These are phyloP conservation scores for Heliamphora pulchella DNA, from an alignment of 179 eudicot species.

Conservation along the genomic window DNA sequence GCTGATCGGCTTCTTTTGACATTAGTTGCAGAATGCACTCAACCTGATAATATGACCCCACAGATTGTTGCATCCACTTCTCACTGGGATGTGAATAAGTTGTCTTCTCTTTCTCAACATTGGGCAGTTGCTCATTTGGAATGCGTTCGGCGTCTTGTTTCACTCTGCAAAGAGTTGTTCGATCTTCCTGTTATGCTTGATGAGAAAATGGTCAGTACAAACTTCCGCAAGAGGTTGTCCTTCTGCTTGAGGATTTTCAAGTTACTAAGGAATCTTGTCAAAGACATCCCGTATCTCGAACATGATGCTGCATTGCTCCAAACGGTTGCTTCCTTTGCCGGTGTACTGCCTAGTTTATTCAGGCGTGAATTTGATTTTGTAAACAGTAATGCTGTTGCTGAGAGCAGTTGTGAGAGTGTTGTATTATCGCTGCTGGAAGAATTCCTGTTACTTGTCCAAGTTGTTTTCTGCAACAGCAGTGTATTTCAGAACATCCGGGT, in stretches of 20 bases:
- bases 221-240: slow-evolving; percentile 50
- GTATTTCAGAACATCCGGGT: slow-evolving; percentile 66
- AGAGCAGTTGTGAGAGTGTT: slow-evolving; percentile 54
- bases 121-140: slow-evolving; percentile 74
- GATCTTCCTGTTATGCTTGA: slow-evolving; percentile 48
- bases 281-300: slow-evolving; percentile 47
- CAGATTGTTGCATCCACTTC: slow-evolving; percentile 30
- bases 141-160: slow-evolving; percentile 55
- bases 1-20: slow-evolving; percentile 61
- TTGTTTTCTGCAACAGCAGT: slow-evolving; percentile 42
- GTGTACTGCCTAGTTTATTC: slow-evolving; percentile 56
- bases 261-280: slow-evolving; percentile 57
- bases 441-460: slow-evolving; percentile 63
- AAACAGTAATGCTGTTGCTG: slow-evolving; percentile 40
- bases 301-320: slow-evolving; percentile 46
- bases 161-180: slow-evolving; percentile 44
- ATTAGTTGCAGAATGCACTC: slow-evolving; percentile 59
- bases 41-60: slow-evolving; percentile 33
- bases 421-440: slow-evolving; percentile 61
- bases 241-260: slow-evolving; percentile 56
- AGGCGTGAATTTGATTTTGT: slow-evolving; percentile 57
- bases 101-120: slow-evolving; percentile 59
- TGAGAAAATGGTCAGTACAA: slow-evolving; percentile 37
- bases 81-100: slow-evolving; percentile 39
- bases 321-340: slow-evolving; percentile 58